Evolutionary conservation across 2,329 filamentous ascomycete genomes (phyloP).

Genomic region (Arachnopeziza araneosa): DNA sequence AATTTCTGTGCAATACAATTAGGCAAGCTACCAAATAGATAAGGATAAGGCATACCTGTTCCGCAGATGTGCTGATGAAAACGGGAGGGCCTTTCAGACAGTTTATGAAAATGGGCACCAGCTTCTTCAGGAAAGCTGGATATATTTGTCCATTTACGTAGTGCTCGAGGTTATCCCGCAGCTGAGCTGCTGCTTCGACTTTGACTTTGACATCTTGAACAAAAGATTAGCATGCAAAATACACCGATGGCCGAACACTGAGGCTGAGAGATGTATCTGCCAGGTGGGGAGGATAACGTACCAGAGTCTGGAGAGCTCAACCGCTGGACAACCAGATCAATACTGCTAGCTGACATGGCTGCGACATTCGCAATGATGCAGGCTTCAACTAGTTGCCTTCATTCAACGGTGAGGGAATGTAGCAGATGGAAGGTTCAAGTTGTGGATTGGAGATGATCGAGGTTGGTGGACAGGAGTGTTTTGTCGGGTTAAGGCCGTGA

Average conservation of each 20-base stretch:
- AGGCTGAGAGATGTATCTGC: background rate
- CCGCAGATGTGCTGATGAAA: constrained; percentile 83
- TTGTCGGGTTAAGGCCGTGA: background rate
- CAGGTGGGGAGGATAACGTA: constrained; percentile 11
- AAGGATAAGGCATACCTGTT: constrained; percentile 61
- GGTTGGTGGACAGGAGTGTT: background rate
- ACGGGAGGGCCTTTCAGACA: constrained; percentile 81
- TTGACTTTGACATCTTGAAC: constrained; percentile 71
- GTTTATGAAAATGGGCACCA: constrained; percentile 84
- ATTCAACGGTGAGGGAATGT: constrained; percentile 14
- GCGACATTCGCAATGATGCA: constrained; percentile 38
- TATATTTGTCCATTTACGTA: constrained; percentile 78
- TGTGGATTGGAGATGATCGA: background rate
- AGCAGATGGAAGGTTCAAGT: background rate
- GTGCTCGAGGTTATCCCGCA: constrained; percentile 88
- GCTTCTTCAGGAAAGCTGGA: constrained; percentile 71
- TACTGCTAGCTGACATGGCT: constrained; percentile 54
- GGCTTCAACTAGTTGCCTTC: constrained; percentile 22
- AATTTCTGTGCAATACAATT: constrained; percentile 56
- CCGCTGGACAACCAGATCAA: constrained; percentile 56
- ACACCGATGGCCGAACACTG: constrained; percentile 9
- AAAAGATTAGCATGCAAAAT: background rate
- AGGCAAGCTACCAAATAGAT: background rate
- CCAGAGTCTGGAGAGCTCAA: constrained; percentile 40
- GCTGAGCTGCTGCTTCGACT: constrained; percentile 73